Base-by-base conservation (phyloP, 202 grass and related monocot genomes). In the Elaeis oleifera region DNA sequence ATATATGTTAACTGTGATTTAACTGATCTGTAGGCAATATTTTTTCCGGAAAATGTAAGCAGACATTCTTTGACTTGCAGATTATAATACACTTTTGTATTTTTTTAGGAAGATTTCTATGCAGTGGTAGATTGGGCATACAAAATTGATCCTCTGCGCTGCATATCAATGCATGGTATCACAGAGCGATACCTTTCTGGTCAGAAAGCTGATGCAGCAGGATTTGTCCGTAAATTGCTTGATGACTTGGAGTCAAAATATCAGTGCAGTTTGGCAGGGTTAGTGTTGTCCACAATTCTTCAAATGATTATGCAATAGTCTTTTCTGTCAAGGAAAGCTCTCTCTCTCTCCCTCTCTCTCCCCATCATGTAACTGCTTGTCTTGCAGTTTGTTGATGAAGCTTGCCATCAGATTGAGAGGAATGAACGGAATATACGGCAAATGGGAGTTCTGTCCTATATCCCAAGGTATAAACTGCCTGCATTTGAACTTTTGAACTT, bases 151-250 rank as follows among this genome's bases (percentile, higher is more conserved):
- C 94, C 94, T 66, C 78, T 99, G 61, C 94, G 94, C 23, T 99
- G 94, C 75, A 99, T 99, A 77, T 99, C 94, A 49, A 99, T 99
- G 94, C 85, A 99, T 82, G 94, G 94, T 26, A 99, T 94, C 59
- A 99, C 94, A 51, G 94, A 99, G 64, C 84, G 88, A 44, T 99
- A 99, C 74, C 85, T 99, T 71, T 99, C 94, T 75, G 85, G 88
- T 68, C 94, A 99, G 78, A 99, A 99, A 84, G 94, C 88, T 68
- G 94, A 99, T 73, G 94, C 94, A 70, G 94, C 94, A 68, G 88
- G 94, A 73, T 99, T 99, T 74, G 94, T 99, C 28, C 88, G 94
- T 32, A 89, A 92, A 70, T 71, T 99, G 32, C 94, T 99, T 74
- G 78, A 99, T 86, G 94, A 99, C 68, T 75, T 99, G 72, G 88